Percentiles rank a stretch among this genome's conserved stretches.
Evolutionary conservation across 176 grass and related monocot genomes (phyloP).

Genomic region (Aegilops sharonensis): DNA sequence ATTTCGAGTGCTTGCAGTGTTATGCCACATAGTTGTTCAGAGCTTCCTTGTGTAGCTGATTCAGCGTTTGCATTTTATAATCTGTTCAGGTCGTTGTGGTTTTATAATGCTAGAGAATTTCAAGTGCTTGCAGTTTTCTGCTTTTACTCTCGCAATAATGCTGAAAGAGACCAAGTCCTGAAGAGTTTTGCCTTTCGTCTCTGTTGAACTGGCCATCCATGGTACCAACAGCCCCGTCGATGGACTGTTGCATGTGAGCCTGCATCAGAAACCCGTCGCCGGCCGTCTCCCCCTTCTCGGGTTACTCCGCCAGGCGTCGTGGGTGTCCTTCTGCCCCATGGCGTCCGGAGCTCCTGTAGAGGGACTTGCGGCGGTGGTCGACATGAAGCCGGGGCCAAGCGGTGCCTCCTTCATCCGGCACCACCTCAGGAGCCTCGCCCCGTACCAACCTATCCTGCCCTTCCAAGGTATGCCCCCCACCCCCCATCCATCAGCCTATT

Average conservation of each 20-base stretch:
- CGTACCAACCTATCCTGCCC: constrained; percentile 86
- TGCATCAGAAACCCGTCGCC: constrained; percentile 5
- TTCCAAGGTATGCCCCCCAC: constrained; percentile 55
- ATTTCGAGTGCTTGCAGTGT: too few relatives aligned
- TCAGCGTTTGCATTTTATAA: too few relatives aligned
- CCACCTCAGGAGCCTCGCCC: constrained; percentile 64
- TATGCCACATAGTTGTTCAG: too few relatives aligned
- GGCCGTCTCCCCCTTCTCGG: not conserved
- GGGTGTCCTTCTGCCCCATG: not conserved
- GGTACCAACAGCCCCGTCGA: not conserved
- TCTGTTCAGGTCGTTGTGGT: too few relatives aligned
- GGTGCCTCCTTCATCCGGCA: constrained; percentile 73
- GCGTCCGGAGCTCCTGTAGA: constrained; percentile 35
- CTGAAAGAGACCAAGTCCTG: too few relatives aligned
- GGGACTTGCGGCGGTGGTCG: not conserved
- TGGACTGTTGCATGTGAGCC: constrained; percentile 15
- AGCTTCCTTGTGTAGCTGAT: too few relatives aligned
- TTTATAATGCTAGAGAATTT: too few relatives aligned
- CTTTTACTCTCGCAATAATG: too few relatives aligned
- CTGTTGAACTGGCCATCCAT: not conserved
- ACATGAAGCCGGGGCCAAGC: constrained; percentile 7
- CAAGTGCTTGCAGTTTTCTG: too few relatives aligned
- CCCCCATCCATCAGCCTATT: not conserved
- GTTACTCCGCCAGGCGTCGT: too few relatives aligned
- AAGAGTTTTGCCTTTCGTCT: not conserved